Evolutionary conservation across 257 asterid genomes (phyloP).

Genomic region (Nicotiana knightiana): DNA sequence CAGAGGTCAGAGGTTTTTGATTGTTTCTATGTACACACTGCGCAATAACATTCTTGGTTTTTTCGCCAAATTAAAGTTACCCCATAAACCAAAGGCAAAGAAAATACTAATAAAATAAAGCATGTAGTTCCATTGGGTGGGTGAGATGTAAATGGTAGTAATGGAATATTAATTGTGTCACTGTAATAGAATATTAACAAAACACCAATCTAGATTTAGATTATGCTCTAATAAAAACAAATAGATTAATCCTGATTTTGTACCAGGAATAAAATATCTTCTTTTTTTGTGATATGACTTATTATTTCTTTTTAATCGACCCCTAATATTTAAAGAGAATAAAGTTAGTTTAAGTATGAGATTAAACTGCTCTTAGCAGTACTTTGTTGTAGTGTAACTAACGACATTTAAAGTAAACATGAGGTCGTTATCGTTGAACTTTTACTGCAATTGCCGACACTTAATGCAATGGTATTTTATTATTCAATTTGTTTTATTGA

Average conservation of each 20-base stretch:
- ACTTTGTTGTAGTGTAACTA: background rate
- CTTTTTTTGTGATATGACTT: background rate
- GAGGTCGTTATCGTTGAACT: background rate
- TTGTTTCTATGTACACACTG: constrained; percentile 2
- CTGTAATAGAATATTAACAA: background rate
- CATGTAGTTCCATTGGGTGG: background rate
- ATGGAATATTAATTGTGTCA: background rate
- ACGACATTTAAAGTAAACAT: background rate
- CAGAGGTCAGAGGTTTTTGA: constrained; percentile 32
- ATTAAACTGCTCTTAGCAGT: background rate
- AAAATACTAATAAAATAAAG: background rate
- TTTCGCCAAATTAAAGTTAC: constrained; percentile 6
- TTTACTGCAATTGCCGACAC: background rate
- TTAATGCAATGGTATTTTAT: background rate
- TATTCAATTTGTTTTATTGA: background rate
- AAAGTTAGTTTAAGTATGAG: background rate
- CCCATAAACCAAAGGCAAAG: background rate
- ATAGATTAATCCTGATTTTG: background rate
- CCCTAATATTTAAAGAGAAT: background rate
- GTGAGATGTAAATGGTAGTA: background rate
- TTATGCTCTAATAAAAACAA: background rate
- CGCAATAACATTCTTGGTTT: background rate
- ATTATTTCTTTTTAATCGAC: background rate
- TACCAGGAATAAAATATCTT: background rate
- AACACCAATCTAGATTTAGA: background rate